Percentiles rank a stretch among this genome's conserved stretches.
Evolutionary conservation across 805 yeast genomes (phyloP).

Genomic region (Sugiyamaella valdiviana): DNA sequence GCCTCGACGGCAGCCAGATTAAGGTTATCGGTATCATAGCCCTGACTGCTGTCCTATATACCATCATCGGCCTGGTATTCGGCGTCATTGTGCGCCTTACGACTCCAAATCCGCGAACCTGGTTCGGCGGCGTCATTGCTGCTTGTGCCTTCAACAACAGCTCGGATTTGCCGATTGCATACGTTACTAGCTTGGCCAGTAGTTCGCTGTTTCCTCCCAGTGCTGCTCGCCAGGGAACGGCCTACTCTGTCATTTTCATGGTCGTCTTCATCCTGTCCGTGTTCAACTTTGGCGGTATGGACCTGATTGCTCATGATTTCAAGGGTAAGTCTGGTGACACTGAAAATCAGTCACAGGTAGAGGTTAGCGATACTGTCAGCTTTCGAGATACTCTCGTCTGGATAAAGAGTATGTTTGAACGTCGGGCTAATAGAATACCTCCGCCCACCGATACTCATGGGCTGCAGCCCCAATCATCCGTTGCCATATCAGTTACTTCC

Average conservation of each 20-base stretch:
- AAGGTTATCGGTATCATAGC: slow-evolving; percentile 62
- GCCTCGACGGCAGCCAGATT: slow-evolving; percentile 62
- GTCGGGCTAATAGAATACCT: neutral
- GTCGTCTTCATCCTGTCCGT: slow-evolving; percentile 61
- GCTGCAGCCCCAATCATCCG: neutral
- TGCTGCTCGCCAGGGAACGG: slow-evolving; percentile 70
- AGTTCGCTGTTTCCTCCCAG: slow-evolving; percentile 49
- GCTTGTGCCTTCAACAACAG: slow-evolving; percentile 75
- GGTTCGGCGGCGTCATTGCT: slow-evolving; percentile 70
- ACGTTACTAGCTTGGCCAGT: slow-evolving; percentile 55
- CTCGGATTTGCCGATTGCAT: slow-evolving; percentile 81
- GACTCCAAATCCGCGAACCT: slow-evolving; percentile 59
- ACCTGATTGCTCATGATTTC: slow-evolving; percentile 66
- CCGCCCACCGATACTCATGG: neutral
- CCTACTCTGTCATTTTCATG: slow-evolving; percentile 72
- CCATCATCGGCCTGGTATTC: slow-evolving; percentile 40
- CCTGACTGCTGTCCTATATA: slow-evolving; percentile 42
- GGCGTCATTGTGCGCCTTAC: slow-evolving; percentile 37
- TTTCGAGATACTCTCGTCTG: neutral
- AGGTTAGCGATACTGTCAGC: neutral
- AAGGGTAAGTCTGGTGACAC: slow-evolving; percentile 21
- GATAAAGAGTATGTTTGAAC: neutral
- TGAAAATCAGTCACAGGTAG: neutral
- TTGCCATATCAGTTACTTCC: neutral
- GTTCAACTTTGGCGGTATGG: slow-evolving; percentile 72